Evolutionary conservation across 164 flowering plant species (phyloP).

Genomic region (Aristolochia contorta): DNA sequence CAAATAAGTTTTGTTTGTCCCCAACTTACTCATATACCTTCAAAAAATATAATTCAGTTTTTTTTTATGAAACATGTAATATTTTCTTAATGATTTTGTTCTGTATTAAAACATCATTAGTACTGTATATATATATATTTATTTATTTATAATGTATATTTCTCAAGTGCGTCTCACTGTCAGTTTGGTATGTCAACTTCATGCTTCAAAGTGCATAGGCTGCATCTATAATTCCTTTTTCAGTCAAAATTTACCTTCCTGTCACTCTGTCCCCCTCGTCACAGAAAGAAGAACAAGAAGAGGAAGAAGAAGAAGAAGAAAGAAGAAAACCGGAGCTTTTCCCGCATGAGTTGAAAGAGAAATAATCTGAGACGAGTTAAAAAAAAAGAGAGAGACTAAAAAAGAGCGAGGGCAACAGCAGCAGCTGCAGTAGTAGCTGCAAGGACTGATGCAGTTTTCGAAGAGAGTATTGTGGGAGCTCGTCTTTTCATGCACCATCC

Average conservation of each 20-base stretch:
- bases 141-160: no score
- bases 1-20: no score
- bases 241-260: not conserved
- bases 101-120: no score
- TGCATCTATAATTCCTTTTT: not conserved
- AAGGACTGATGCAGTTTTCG: conserved; percentile 23
- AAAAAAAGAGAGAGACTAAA: not conserved
- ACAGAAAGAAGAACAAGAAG: not conserved
- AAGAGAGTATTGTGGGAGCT: not conserved
- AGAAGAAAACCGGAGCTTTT: not conserved
- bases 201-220: not conserved
- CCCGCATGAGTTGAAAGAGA: not conserved
- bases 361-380: not conserved
- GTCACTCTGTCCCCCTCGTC: not conserved
- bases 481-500: conserved; percentile 1
- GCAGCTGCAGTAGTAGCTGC: no score
- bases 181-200: not conserved
- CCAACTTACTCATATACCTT: no score
- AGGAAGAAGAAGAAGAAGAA: not conserved
- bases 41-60: no score
- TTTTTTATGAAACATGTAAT: no score
- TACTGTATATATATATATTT: no score
- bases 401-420: not conserved
- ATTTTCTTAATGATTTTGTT: no score
- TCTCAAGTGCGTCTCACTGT: not conserved